Evolutionary conservation across 352 stramenopile species (phyloP).

Genomic region (Globisporangium rhizosaccharum): DNA sequence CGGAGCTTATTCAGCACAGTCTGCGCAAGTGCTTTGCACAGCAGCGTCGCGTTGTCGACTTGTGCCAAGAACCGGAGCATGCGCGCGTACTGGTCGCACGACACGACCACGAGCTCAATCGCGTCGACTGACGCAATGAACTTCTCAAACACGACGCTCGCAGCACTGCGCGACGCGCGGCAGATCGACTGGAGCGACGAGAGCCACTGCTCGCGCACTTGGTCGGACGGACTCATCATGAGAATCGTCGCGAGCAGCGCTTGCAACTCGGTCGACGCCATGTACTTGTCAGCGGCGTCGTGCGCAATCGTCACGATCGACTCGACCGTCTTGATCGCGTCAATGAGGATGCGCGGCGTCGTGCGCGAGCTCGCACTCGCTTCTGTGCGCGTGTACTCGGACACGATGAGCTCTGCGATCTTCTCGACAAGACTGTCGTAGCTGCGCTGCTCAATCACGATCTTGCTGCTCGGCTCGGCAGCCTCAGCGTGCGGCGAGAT

Average conservation of each 20-base stretch:
- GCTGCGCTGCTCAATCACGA: slow-evolving; percentile 46
- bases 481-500: slow-evolving; percentile 9
- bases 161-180: slow-evolving; percentile 31
- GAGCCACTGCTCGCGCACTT: slow-evolving; percentile 82
- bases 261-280: slow-evolving; percentile 37
- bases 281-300: slow-evolving; percentile 61
- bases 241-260: slow-evolving; percentile 53
- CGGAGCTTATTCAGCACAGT: slow-evolving; percentile 58
- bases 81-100: slow-evolving; percentile 68
- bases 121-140: slow-evolving; percentile 52
- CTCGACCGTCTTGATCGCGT: slow-evolving; percentile 79
- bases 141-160: slow-evolving; percentile 58
- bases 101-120: slow-evolving; percentile 56
- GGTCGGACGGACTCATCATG: slow-evolving; percentile 56
- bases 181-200: slow-evolving; percentile 76
- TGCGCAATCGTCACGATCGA: slow-evolving; percentile 70
- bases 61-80: slow-evolving; percentile 69
- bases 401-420: slow-evolving; percentile 74
- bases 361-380: slow-evolving; percentile 19
- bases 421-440: slow-evolving; percentile 74
- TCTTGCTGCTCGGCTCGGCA: slow-evolving; percentile 26
- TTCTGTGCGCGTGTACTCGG: slow-evolving; percentile 46
- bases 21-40: slow-evolving; percentile 50
- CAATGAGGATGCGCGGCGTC: slow-evolving; percentile 74
- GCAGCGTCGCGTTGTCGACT: slow-evolving; percentile 37